Evolutionary conservation across 306 rosid genomes (phyloP).

Genomic region (cucumber (Cucumis sativus)): DNA sequence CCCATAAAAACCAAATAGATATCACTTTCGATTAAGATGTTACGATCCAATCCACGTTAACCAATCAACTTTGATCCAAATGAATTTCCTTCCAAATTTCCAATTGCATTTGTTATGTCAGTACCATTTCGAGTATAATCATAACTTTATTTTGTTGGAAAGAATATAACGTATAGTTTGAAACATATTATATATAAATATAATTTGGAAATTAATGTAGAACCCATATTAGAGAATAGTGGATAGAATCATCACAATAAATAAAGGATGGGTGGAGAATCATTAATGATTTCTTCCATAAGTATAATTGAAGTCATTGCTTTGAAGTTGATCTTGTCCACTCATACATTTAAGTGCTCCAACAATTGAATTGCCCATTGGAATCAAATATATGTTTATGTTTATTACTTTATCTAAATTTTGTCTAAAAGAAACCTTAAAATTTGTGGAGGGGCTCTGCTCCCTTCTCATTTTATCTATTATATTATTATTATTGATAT

Average conservation of each 20-base stretch:
- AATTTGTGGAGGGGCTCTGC: neutral
- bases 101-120: too few species aligned
- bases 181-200: neutral
- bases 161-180: neutral
- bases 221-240: neutral
- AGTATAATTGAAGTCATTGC: neutral
- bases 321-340: neutral
- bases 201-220: neutral
- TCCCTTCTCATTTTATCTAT: neutral
- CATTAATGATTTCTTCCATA: neutral
- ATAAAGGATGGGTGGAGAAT: neutral
- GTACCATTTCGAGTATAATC: too few species aligned
- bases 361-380: neutral
- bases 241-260: neutral
- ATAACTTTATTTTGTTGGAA: neutral
- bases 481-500: too few species aligned
- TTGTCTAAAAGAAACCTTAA: neutral
- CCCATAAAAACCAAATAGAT: neutral
- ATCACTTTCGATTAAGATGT: too few species aligned
- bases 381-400: neutral
- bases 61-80: neutral
- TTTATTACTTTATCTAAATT: neutral
- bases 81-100: neutral
- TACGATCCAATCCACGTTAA: too few species aligned
- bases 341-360: conserved; percentile 1